phyloP scores from a whole-genome alignment of 2,329 filamentous ascomycete species.

The Dothideomycetes sp. region DNA sequence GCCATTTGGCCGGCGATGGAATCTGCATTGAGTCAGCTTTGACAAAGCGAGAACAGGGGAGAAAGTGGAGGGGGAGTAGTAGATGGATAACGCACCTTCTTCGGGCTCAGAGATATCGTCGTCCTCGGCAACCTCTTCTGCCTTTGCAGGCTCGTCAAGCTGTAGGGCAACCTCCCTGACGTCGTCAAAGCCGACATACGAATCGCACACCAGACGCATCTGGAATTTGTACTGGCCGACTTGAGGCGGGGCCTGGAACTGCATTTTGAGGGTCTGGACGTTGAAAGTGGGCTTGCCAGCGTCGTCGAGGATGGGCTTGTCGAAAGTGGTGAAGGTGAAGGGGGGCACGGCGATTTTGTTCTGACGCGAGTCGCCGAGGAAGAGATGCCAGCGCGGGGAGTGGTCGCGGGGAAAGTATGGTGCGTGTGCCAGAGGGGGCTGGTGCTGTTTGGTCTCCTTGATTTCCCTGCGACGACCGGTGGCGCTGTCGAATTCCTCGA shows the following conservation, averaged over 20 bases:
- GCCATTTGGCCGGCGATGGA: slow-evolving; percentile 27
- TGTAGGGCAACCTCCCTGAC: slow-evolving; percentile 82
- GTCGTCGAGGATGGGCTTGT: slow-evolving; percentile 73
- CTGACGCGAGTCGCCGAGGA: slow-evolving; percentile 87
- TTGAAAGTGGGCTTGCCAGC: slow-evolving; percentile 82
- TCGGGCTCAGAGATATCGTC: slow-evolving; percentile 90
- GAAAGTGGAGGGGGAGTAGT: not conserved
- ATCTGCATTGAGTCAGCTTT: slow-evolving; percentile 17
- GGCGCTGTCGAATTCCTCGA: slow-evolving; percentile 83
- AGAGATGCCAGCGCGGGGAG: slow-evolving; percentile 85
- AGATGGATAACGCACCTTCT: slow-evolving; percentile 58
- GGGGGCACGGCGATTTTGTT: slow-evolving; percentile 94
- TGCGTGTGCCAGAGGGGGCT: slow-evolving; percentile 78
- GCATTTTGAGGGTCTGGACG: slow-evolving; percentile 92
- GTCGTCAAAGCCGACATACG: slow-evolving; percentile 87
- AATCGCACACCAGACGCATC: slow-evolving; percentile 88
- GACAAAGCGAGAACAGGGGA: no score
- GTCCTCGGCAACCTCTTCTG: slow-evolving; percentile 59
- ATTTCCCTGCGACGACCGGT: slow-evolving; percentile 59
- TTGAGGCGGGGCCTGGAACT: slow-evolving; percentile 90
- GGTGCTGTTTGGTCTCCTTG: slow-evolving; percentile 51
- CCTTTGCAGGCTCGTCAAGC: slow-evolving; percentile 82
- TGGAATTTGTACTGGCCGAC: slow-evolving; percentile 89
- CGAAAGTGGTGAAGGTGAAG: slow-evolving; percentile 88
- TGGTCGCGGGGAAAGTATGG: slow-evolving; percentile 86